phyloP scores from a whole-genome alignment of 2,329 filamentous ascomycete genomes.

The Proliferodiscus dingleyae region DNA sequence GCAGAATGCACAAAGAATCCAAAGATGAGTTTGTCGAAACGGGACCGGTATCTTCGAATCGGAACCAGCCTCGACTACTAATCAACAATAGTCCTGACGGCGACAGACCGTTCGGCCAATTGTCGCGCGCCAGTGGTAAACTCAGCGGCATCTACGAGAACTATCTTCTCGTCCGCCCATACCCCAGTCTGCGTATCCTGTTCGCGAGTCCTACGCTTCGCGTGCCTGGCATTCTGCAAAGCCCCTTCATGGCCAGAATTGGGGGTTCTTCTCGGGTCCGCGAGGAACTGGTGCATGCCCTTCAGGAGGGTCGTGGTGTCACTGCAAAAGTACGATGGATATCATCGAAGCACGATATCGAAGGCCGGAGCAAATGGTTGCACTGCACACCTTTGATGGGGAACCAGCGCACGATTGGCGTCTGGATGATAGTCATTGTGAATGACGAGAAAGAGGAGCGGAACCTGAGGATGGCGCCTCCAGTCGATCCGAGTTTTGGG shows the following conservation, averaged over 20 bases:
- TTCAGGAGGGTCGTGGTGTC: conserved; percentile 64
- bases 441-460: conserved; percentile 48
- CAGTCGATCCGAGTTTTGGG: conserved; percentile 28
- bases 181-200: conserved; percentile 60
- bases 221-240: conserved; percentile 62
- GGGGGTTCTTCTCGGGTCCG: conserved; percentile 45
- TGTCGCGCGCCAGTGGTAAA: conserved; percentile 27
- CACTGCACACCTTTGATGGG: conserved; percentile 71
- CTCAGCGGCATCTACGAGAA: conserved; percentile 46
- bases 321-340: conserved; percentile 74
- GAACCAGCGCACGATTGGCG: conserved; percentile 61
- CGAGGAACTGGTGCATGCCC: conserved; percentile 49
- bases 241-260: conserved; percentile 49
- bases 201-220: conserved; percentile 65
- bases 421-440: conserved; percentile 74
- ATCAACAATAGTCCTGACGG: conserved; percentile 31
- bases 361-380: conserved; percentile 66
- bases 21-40: conserved; percentile 42
- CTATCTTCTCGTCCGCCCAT: conserved; percentile 61
- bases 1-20: conserved; percentile 51
- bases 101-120: conserved; percentile 1
- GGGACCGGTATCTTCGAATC: conserved; percentile 28
- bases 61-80: conserved; percentile 38
- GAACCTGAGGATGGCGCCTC: conserved; percentile 26
- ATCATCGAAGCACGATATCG: conserved; percentile 40